These are phyloP conservation scores for Panaeolus papilionaceus DNA, from an alignment of 768 basidiomycete species.

Conservation along the genomic window DNA sequence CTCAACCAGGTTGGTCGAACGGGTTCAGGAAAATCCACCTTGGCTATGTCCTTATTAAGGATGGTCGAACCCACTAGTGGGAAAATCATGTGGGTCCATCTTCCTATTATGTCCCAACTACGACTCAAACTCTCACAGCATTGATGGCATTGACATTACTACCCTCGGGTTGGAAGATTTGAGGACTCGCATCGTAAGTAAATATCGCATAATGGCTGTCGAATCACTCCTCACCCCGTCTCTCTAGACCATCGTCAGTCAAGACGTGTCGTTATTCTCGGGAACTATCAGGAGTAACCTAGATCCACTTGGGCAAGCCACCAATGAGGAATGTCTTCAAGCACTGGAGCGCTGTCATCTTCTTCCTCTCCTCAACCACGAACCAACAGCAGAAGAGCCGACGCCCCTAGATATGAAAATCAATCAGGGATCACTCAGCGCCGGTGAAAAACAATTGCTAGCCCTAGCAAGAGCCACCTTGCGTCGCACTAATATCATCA, in stretches of 20 bases:
- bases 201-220: not conserved
- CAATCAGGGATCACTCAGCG: slow-evolving; percentile 69
- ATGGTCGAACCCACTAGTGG: slow-evolving; percentile 68
- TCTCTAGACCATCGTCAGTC: slow-evolving; percentile 70
- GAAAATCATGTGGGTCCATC: slow-evolving; percentile 55
- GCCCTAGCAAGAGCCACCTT: slow-evolving; percentile 74
- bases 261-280: slow-evolving; percentile 77
- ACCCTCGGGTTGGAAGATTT: slow-evolving; percentile 74
- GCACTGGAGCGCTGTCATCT: slow-evolving; percentile 73
- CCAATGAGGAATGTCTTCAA: slow-evolving; percentile 66
- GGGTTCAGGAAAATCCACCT: slow-evolving; percentile 70
- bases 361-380: slow-evolving; percentile 46
- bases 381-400: slow-evolving; percentile 36
- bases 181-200: slow-evolving; percentile 60
- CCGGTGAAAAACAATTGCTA: slow-evolving; percentile 80
- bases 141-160: slow-evolving; percentile 75
- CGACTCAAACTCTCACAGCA: slow-evolving; percentile 37
- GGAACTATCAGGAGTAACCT: slow-evolving; percentile 78
- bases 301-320: slow-evolving; percentile 67
- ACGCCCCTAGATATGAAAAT: slow-evolving; percentile 65
- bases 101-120: slow-evolving; percentile 9
- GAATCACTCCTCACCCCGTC: not conserved
- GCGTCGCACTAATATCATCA: slow-evolving; percentile 67
- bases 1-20: slow-evolving; percentile 64
- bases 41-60: slow-evolving; percentile 63